Percentiles rank a stretch among this genome's conserved stretches.
Evolutionary conservation across 805 yeast genomes (phyloP).

Genomic region (Saccharomycopsis sp.): DNA sequence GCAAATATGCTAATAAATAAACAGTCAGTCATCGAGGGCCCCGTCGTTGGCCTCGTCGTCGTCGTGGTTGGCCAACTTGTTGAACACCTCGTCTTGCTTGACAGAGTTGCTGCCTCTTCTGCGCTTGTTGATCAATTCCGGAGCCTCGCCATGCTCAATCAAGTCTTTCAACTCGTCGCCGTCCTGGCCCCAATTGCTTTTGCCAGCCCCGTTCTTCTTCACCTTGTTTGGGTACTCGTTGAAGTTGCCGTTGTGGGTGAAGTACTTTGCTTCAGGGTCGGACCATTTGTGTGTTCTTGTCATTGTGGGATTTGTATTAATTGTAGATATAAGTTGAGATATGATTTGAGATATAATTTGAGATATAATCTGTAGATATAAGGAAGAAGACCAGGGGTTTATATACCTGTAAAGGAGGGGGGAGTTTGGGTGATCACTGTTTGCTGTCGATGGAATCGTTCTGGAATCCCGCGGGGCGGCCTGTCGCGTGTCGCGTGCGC

Average conservation of each 20-base stretch:
- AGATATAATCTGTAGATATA: too few species aligned
- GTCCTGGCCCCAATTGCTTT: constrained; percentile 77
- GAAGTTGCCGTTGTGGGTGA: constrained; percentile 64
- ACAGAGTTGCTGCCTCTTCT: constrained; percentile 45
- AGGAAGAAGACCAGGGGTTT: too few species aligned
- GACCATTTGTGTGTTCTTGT: constrained; percentile 77
- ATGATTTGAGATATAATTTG: too few species aligned
- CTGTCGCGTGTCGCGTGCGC: too few species aligned
- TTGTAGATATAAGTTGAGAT: too few species aligned
- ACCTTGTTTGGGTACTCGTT: constrained; percentile 66
- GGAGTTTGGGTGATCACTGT: too few species aligned
- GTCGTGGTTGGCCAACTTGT: constrained; percentile 17
- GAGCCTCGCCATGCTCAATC: constrained; percentile 48
- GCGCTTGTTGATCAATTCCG: constrained; percentile 35
- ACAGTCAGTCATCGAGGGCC: too few species aligned
- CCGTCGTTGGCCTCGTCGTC: too few species aligned
- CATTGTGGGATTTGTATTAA: constrained; percentile 36
- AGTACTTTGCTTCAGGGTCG: constrained; percentile 54
- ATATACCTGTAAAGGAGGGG: too few species aligned
- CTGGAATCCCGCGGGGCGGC: too few species aligned
- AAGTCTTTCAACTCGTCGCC: constrained; percentile 70
- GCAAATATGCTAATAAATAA: too few species aligned
- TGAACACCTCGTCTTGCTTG: constrained; percentile 34
- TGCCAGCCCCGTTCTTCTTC: constrained; percentile 81
- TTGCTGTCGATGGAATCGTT: too few species aligned